A percentile compares a stretch with the other conserved stretches of the same genome.
phyloP scores from a whole-genome alignment of 2,329 filamentous ascomycete species.

The Tolypocladium guangdongense region DNA sequence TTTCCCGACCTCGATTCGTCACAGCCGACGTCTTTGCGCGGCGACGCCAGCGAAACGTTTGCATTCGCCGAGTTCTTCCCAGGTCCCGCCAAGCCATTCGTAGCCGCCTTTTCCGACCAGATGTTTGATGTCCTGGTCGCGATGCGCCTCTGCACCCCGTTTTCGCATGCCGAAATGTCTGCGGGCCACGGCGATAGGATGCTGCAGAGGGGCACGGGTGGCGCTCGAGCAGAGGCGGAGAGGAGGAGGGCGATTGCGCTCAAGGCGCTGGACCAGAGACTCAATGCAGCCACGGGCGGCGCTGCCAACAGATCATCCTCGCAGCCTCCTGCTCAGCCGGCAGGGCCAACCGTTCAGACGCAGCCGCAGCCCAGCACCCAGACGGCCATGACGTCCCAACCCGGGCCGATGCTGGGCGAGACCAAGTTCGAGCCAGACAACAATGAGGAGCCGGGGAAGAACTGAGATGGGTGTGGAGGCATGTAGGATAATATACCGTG shows the following conservation, averaged over 20 bases:
- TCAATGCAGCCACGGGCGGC: conserved; percentile 67
- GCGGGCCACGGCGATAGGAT: conserved; percentile 55
- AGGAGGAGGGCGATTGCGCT: conserved; percentile 78
- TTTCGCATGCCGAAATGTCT: conserved; percentile 70
- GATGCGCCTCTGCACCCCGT: conserved; percentile 71
- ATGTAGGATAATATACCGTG: neutral
- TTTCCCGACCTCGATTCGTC: conserved; percentile 57
- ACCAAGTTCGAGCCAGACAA: conserved; percentile 60
- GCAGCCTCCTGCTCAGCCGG: conserved; percentile 26
- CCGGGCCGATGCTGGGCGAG: conserved; percentile 51
- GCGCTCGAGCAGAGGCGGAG: conserved; percentile 84
- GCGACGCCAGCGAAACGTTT: conserved; percentile 93
- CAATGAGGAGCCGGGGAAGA: conserved; percentile 26
- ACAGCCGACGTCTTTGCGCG: conserved; percentile 55
- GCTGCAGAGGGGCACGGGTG: conserved; percentile 45
- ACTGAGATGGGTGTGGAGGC: conserved; percentile 7
- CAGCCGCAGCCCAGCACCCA: conserved; percentile 45
- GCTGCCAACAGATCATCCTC: conserved; percentile 20
- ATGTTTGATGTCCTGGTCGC: conserved; percentile 67
- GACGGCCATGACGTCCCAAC: conserved; percentile 46
- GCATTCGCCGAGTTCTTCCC: conserved; percentile 95
- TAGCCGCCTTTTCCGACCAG: conserved; percentile 62
- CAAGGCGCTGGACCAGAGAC: conserved; percentile 81
- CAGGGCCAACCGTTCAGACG: conserved; percentile 44
- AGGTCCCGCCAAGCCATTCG: conserved; percentile 64